Conservation (phyloP, 2,329 filamentous ascomycete genomes). For the Fusarium sp. region DNA sequence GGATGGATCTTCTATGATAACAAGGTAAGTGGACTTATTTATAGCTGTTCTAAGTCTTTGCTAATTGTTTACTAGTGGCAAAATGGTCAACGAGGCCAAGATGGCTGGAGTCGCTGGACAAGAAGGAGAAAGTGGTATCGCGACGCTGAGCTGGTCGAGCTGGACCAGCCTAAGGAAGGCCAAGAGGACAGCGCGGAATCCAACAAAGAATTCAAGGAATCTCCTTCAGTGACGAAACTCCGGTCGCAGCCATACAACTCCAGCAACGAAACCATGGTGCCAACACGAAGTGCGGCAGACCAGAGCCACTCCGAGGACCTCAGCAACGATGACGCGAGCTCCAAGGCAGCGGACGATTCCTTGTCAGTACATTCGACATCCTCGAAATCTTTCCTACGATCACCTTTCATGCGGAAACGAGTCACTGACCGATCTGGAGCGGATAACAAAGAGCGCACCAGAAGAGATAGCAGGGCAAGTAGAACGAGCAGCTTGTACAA, state of each 20-base stretch:
- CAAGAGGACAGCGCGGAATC: slow-evolving; percentile 57
- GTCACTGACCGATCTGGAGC: slow-evolving; percentile 54
- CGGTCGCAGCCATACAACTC: slow-evolving; percentile 54
- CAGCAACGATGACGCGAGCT: slow-evolving; percentile 46
- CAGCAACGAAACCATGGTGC: slow-evolving; percentile 55
- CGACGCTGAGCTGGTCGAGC: slow-evolving; percentile 93
- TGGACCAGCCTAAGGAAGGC: slow-evolving; percentile 54
- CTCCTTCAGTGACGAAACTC: slow-evolving; percentile 40
- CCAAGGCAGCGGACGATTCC: slow-evolving; percentile 57
- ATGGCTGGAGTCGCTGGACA: slow-evolving; percentile 96
- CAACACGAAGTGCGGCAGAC: slow-evolving; percentile 44
- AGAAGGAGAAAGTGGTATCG: slow-evolving; percentile 95
- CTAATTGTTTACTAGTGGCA: slow-evolving; percentile 76
- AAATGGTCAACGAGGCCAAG: slow-evolving; percentile 83
- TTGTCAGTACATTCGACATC: slow-evolving; percentile 63
- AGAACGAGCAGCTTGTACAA: slow-evolving; percentile 59
- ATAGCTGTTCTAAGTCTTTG: fast-evolving
- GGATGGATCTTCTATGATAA: slow-evolving; percentile 99
- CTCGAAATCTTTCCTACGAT: slow-evolving; percentile 61
- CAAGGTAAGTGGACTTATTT: slow-evolving; percentile 70
- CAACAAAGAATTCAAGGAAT: slow-evolving; percentile 51
- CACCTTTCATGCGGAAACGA: slow-evolving; percentile 57
- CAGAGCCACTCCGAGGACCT: slow-evolving; percentile 46
- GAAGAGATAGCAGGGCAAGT: slow-evolving; percentile 59
- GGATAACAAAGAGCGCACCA: slow-evolving; percentile 55